Evolutionary conservation across 1,284 basidiomycete genomes (phyloP).

Genomic region (Mycosarcoma mackinlayi): DNA sequence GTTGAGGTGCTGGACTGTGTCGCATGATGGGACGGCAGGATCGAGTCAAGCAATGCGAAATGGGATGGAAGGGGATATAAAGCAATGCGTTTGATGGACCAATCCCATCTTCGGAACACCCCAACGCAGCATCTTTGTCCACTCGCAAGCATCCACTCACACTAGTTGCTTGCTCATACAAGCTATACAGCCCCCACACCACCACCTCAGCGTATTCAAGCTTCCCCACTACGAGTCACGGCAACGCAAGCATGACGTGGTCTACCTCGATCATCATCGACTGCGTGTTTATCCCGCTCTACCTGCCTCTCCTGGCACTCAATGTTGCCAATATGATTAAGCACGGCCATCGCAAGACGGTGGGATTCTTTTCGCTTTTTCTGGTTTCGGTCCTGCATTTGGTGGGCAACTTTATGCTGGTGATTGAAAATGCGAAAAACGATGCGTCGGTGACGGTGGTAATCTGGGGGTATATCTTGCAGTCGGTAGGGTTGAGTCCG

Average conservation of each 20-base stretch:
- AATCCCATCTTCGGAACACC: neutral
- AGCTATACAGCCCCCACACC: too few relatives aligned
- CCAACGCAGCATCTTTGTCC: neutral
- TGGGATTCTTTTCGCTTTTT: conserved; percentile 33
- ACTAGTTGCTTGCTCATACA: too few relatives aligned
- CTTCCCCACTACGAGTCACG: neutral
- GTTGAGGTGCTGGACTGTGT: too few relatives aligned
- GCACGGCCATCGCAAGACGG: conserved; percentile 12
- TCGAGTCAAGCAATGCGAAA: neutral
- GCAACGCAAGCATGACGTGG: conserved; percentile 25
- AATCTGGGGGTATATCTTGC: conserved; percentile 23
- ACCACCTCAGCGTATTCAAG: too few relatives aligned
- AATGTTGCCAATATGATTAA: conserved; percentile 27
- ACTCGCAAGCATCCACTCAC: neutral
- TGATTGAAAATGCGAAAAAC: conserved; percentile 11
- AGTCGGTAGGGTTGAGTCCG: conserved; percentile 27
- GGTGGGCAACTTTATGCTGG: conserved; percentile 25
- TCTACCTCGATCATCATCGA: conserved; percentile 31
- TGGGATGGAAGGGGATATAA: too few relatives aligned
- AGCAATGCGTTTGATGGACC: too few relatives aligned
- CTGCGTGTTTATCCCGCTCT: conserved; percentile 42
- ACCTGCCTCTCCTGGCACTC: conserved; percentile 9
- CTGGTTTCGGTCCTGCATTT: conserved; percentile 30
- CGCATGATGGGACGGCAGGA: too few relatives aligned
- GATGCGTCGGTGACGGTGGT: conserved; percentile 3